Conservation (phyloP, 352 stramenopile species). For the Phytopythium delawarense region DNA sequence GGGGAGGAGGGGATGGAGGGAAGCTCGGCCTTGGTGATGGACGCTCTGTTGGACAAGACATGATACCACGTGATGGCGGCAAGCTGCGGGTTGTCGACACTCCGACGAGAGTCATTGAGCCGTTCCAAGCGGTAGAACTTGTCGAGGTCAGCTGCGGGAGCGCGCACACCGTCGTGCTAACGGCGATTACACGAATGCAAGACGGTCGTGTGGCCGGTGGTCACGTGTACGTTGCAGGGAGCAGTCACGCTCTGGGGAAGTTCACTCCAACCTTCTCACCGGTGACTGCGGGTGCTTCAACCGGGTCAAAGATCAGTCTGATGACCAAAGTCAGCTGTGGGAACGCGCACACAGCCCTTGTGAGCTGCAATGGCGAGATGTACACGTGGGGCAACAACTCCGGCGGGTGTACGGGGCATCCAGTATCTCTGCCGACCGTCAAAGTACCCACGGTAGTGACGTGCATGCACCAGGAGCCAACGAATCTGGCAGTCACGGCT, state of each 20-base stretch:
- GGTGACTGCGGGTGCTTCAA: conserved; percentile 13
- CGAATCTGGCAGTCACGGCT: conserved; percentile 40
- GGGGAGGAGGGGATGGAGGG: conserved; percentile 66
- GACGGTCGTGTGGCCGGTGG: conserved; percentile 14
- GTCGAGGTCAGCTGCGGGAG: conserved; percentile 69
- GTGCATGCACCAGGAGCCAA: conserved; percentile 57
- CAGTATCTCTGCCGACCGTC: conserved; percentile 27
- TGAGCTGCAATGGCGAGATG: conserved; percentile 58
- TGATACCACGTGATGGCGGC: conserved; percentile 52
- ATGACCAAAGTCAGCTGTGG: conserved; percentile 56
- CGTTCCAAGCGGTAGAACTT: conserved; percentile 37
- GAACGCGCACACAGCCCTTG: conserved; percentile 56
- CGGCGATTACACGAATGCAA: conserved; percentile 11
- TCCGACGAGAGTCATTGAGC: conserved; percentile 34
- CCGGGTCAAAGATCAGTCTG: conserved; percentile 13
- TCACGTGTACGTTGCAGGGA: conserved; percentile 56
- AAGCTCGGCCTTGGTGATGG: conserved; percentile 67
- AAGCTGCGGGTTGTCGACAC: conserved; percentile 33
- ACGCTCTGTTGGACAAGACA: conserved; percentile 52
- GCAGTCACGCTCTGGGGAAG: conserved; percentile 53
- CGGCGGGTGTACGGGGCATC: conserved; percentile 58
- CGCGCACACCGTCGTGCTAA: conserved; percentile 59
- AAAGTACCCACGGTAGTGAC: conserved; percentile 38
- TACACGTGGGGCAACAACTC: conserved; percentile 77
- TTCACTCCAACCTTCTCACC: conserved; percentile 55